These are phyloP conservation scores for Helminthosporium solani DNA, from an alignment of 2,329 filamentous ascomycete species.

Conservation along the genomic window DNA sequence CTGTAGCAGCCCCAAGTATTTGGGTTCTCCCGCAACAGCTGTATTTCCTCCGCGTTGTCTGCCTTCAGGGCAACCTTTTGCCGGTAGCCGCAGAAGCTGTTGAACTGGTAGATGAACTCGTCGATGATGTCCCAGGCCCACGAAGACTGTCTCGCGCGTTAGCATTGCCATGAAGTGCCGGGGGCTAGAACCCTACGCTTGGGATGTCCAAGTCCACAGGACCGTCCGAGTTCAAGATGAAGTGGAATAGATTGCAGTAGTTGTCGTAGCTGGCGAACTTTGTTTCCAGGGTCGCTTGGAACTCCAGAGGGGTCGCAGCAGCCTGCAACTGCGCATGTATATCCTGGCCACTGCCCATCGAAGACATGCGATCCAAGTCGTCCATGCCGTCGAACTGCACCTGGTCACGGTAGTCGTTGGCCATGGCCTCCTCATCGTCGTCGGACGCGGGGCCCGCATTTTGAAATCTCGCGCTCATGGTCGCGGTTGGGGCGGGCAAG, in stretches of 20 bases:
- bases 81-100: constrained; percentile 97
- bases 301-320: constrained; percentile 92
- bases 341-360: constrained; percentile 73
- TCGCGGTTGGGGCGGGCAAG: constrained; percentile 8
- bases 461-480: constrained; percentile 39
- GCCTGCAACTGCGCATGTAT: constrained; percentile 89
- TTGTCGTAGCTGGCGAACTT: constrained; percentile 99
- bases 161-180: constrained; percentile 6
- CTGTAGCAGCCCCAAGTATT: constrained; percentile 99
- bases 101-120: constrained; percentile 99
- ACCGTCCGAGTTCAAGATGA: constrained; percentile 98
- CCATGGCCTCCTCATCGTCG: constrained; percentile 92
- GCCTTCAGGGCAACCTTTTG: constrained; percentile 81
- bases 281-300: constrained; percentile 90
- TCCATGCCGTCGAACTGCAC: constrained; percentile 88
- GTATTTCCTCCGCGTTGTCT: constrained; percentile 89
- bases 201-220: constrained; percentile 95
- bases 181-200: constrained; percentile 65
- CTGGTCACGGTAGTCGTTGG: constrained; percentile 91
- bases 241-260: constrained; percentile 99
- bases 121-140: constrained; percentile 99
- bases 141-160: constrained; percentile 68
- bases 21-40: constrained; percentile 89
- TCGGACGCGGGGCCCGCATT: constrained; percentile 74
- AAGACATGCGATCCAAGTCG: constrained; percentile 70